phyloP scores from a whole-genome alignment of 768 basidiomycete genomes.

The Mycena leptocephala region DNA sequence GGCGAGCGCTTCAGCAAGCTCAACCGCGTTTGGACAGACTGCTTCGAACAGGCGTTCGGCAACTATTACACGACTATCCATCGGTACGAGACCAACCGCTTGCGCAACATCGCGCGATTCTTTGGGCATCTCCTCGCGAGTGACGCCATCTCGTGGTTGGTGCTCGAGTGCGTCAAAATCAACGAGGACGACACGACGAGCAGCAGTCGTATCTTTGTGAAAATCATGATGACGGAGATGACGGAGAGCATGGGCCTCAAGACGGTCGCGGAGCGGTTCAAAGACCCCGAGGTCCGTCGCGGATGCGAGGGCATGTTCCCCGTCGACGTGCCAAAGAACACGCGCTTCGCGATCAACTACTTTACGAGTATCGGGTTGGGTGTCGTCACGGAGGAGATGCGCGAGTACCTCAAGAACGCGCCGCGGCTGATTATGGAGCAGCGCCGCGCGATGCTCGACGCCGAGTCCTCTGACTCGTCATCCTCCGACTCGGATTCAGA shows the following conservation, averaged over 20 bases:
- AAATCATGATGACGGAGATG: slow-evolving; percentile 97
- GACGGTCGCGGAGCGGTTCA: slow-evolving; percentile 89
- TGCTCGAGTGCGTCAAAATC: slow-evolving; percentile 88
- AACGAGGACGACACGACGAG: slow-evolving; percentile 99
- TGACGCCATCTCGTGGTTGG: slow-evolving; percentile 93
- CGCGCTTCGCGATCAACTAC: slow-evolving; percentile 97
- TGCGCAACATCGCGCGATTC: slow-evolving; percentile 97
- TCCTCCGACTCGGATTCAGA: slow-evolving; percentile 53
- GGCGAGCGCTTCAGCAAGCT: slow-evolving; percentile 98
- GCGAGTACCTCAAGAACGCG: slow-evolving; percentile 97
- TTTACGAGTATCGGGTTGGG: slow-evolving; percentile 97
- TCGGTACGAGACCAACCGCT: slow-evolving; percentile 97
- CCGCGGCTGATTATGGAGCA: slow-evolving; percentile 96
- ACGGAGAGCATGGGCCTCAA: slow-evolving; percentile 95
- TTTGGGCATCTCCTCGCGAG: slow-evolving; percentile 93
- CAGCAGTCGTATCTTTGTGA: slow-evolving; percentile 96
- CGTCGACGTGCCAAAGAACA: slow-evolving; percentile 96
- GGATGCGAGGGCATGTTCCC: slow-evolving; percentile 94
- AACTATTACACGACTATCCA: slow-evolving; percentile 98
- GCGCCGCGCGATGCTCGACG: slow-evolving; percentile 89
- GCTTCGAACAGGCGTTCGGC: slow-evolving; percentile 88
- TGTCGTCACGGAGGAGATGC: slow-evolving; percentile 94
- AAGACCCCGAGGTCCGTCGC: slow-evolving; percentile 85
- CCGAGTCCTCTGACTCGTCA: slow-evolving; percentile 60
- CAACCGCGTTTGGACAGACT: slow-evolving; percentile 95